phyloP scores from a whole-genome alignment of 148 eudicot genomes.

The Heliosperma pusillum region DNA sequence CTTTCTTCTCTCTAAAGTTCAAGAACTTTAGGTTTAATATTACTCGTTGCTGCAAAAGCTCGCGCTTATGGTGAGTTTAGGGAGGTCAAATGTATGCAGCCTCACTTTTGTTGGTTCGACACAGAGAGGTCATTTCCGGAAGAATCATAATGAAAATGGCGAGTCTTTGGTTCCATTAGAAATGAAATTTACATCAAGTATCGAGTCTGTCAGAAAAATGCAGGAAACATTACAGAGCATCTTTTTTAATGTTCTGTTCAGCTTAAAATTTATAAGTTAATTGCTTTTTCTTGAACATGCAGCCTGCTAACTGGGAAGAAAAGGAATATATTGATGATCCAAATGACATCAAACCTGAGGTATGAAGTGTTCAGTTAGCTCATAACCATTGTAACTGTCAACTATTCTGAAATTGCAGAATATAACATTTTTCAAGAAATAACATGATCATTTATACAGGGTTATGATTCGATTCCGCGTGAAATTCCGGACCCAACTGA shows the following conservation, averaged over 20 bases:
- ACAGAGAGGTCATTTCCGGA: no score
- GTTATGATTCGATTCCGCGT: constrained; percentile 81
- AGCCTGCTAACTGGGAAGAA: constrained; percentile 98
- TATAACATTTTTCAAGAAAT: background rate
- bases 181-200: background rate
- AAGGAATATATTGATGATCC: constrained; percentile 89
- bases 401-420: background rate
- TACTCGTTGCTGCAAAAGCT: no score
- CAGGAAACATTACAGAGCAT: background rate
- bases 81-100: no score
- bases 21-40: no score
- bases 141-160: no score
- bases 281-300: constrained; percentile 22
- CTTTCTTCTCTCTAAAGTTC: background rate
- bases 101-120: no score
- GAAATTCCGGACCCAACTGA: constrained; percentile 97
- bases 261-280: background rate
- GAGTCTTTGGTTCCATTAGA: no score
- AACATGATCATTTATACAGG: constrained; percentile 42
- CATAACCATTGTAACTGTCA: background rate
- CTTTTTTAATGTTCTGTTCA: background rate
- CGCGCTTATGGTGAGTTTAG: no score
- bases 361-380: constrained; percentile 23
- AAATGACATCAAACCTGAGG: constrained; percentile 77
- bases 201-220: background rate